Evolutionary conservation across 2,329 filamentous ascomycete genomes (phyloP).

Genomic region (Orbilia javanica): DNA sequence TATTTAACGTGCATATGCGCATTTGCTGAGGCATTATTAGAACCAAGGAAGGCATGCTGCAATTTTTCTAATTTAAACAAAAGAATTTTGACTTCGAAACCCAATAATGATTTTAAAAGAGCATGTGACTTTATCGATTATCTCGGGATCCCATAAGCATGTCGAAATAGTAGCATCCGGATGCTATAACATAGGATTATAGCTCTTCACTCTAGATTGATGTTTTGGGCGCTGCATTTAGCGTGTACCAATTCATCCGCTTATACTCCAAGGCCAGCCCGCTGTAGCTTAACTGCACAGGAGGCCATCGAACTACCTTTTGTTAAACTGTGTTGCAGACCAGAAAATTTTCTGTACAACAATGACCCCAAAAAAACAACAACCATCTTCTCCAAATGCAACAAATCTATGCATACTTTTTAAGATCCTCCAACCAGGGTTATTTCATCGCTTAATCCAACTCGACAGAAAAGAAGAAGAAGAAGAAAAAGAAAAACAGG

Average conservation of each 20-base stretch:
- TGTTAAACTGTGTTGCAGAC: background rate
- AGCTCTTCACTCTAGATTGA: no score
- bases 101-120: background rate
- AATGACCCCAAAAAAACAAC: slow-evolving; percentile 19
- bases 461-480: background rate
- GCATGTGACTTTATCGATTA: no score
- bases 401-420: slow-evolving; percentile 5
- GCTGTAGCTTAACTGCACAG: no score
- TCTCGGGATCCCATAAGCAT: background rate
- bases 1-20: slow-evolving; percentile 20
- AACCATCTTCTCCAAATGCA: slow-evolving; percentile 20
- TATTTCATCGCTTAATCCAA: background rate
- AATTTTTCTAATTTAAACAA: slow-evolving; percentile 41
- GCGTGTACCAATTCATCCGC: no score
- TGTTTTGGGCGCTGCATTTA: no score
- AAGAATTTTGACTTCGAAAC: slow-evolving; percentile 16
- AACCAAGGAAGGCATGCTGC: slow-evolving; percentile 33
- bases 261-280: background rate
- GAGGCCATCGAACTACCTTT: no score
- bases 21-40: slow-evolving; percentile 40
- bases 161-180: no score
- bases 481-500: background rate
- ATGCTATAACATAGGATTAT: no score
- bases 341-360: slow-evolving; percentile 39
- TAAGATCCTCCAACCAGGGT: background rate